phyloP scores from a whole-genome alignment of 2,329 filamentous ascomycete species.

The Ophiognomonia clavigignenti-juglandacearum region DNA sequence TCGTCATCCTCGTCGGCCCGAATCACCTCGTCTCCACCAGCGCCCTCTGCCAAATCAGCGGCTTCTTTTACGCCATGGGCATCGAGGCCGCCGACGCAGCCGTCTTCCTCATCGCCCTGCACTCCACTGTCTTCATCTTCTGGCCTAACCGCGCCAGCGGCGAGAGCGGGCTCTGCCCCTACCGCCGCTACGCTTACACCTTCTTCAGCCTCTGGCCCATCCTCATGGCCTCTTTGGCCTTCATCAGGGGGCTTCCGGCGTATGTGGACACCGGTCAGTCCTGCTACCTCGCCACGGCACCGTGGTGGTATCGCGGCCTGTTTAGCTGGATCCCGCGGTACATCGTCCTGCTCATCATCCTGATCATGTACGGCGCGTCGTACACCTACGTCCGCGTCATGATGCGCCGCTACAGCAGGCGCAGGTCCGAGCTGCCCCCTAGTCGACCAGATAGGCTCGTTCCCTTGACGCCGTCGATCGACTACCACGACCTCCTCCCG shows the following conservation, averaged over 20 bases:
- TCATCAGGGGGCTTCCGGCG: slow-evolving; percentile 47
- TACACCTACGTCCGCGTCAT: slow-evolving; percentile 59
- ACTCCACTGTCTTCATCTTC: slow-evolving; percentile 69
- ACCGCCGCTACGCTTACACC: slow-evolving; percentile 55
- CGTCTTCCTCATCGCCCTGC: slow-evolving; percentile 67
- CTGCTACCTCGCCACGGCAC: slow-evolving; percentile 63
- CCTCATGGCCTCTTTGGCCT: slow-evolving; percentile 58
- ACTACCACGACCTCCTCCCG: slow-evolving; percentile 5
- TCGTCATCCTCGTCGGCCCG: slow-evolving; percentile 45
- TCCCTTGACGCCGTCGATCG: slow-evolving; percentile 3
- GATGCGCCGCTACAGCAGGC: slow-evolving; percentile 34
- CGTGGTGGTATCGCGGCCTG: slow-evolving; percentile 64
- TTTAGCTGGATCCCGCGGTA: slow-evolving; percentile 73
- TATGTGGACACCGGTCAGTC: slow-evolving; percentile 62
- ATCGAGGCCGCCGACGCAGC: slow-evolving; percentile 68
- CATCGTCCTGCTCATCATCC: slow-evolving; percentile 58
- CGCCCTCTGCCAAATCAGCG: slow-evolving; percentile 61
- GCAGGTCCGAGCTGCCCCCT: slow-evolving; percentile 16
- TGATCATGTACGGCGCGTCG: slow-evolving; percentile 62
- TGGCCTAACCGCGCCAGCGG: slow-evolving; percentile 42
- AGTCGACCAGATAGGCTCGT: background rate
- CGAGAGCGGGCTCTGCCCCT: slow-evolving; percentile 63
- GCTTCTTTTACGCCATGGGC: slow-evolving; percentile 63
- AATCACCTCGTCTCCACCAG: slow-evolving; percentile 47
- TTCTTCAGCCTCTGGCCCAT: slow-evolving; percentile 54